These are phyloP conservation scores for Aciculosporium take DNA, from an alignment of 2,329 filamentous ascomycete species.

Conservation along the genomic window DNA sequence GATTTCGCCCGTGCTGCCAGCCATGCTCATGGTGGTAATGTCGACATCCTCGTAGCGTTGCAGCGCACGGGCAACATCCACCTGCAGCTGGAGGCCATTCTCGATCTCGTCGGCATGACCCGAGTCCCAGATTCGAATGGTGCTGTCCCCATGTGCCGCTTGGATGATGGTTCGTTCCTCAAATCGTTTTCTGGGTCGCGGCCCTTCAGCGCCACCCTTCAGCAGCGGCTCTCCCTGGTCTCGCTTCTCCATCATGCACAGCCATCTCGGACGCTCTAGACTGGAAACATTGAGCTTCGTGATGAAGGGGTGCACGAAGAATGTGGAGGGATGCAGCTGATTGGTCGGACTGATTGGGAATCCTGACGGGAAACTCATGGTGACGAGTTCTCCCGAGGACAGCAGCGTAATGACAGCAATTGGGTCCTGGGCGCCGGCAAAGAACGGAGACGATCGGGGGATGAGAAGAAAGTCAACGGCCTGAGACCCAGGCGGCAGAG, in stretches of 20 bases:
- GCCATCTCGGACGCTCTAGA: constrained; percentile 68
- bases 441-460: constrained; percentile 72
- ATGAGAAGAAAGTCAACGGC: constrained; percentile 72
- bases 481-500: constrained; percentile 63
- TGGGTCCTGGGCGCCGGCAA: constrained; percentile 76
- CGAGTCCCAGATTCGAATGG: constrained; percentile 82
- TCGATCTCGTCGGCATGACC: constrained; percentile 90
- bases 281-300: constrained; percentile 57
- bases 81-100: constrained; percentile 66
- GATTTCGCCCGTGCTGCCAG: constrained; percentile 68
- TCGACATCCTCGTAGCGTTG: constrained; percentile 65
- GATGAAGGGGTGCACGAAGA: constrained; percentile 82
- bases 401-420: constrained; percentile 70
- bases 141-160: constrained; percentile 80
- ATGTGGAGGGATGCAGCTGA: constrained; percentile 75
- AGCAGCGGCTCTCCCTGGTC: constrained; percentile 65
- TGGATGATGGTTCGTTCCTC: constrained; percentile 76
- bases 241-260: constrained; percentile 77
- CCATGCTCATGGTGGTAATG: constrained; percentile 66
- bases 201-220: constrained; percentile 62
- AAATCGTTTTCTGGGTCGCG: constrained; percentile 57
- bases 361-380: constrained; percentile 82
- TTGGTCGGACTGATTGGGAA: constrained; percentile 86
- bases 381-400: constrained; percentile 76
- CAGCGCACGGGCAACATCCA: constrained; percentile 72